These are phyloP conservation scores for Eucalyptus albens DNA, from an alignment of 345 rosid species.

Conservation along the genomic window DNA sequence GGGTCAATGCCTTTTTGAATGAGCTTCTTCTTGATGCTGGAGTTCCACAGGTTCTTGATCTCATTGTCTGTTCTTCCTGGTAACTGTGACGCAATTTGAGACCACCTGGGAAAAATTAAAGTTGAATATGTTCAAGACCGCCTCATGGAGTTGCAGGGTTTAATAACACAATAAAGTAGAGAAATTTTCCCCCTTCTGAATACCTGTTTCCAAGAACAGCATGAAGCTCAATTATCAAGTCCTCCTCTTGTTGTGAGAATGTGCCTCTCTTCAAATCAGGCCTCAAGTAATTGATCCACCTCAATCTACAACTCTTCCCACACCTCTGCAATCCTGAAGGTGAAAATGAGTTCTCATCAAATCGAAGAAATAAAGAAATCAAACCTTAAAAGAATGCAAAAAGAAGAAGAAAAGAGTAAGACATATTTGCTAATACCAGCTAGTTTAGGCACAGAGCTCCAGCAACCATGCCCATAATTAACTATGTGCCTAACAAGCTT, in stretches of 20 bases:
- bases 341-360: neutral
- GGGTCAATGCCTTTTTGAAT: conserved; percentile 4
- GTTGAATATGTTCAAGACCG: neutral
- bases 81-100: conserved; percentile 5
- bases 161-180: neutral
- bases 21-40: conserved; percentile 14
- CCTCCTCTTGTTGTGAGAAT: conserved; percentile 5
- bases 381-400: neutral
- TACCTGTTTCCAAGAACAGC: conserved; percentile 6
- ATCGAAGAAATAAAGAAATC: neutral
- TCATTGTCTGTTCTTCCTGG: conserved; percentile 16
- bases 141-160: neutral
- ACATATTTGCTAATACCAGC: neutral
- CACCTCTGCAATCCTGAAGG: conserved; percentile 9
- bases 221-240: neutral
- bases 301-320: conserved; percentile 9
- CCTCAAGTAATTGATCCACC: conserved; percentile 11
- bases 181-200: neutral
- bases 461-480: conserved; percentile 7
- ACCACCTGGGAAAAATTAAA: neutral
- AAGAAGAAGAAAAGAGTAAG: neutral
- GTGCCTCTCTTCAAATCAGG: conserved; percentile 14
- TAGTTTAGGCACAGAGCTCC: conserved; percentile 14
- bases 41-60: conserved; percentile 15
- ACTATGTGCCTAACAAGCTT: conserved; percentile 1